phyloP scores from a whole-genome alignment of 371 early-diverging fungal genomes.

The Funneliformis caledonium region DNA sequence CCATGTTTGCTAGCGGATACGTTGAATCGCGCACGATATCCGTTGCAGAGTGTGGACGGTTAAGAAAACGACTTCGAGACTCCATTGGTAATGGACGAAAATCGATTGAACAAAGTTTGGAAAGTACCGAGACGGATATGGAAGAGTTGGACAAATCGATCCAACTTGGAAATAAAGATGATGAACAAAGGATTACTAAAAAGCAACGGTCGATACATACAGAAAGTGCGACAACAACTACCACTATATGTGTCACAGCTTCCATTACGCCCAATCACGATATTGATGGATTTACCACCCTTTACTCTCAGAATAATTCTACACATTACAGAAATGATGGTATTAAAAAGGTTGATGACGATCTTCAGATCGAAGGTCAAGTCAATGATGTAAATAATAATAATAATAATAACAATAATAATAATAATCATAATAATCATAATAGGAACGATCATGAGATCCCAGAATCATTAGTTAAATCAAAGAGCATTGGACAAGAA shows the following conservation, averaged over 20 bases:
- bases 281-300: neutral
- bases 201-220: neutral
- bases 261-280: neutral
- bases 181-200: neutral
- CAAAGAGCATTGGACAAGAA: neutral
- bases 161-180: neutral
- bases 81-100: neutral
- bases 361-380: neutral
- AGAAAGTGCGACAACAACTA: neutral
- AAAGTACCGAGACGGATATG: neutral
- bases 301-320: no score
- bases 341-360: neutral
- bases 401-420: neutral
- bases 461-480: neutral
- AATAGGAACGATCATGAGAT: constrained; percentile 17
- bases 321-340: neutral
- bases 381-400: neutral
- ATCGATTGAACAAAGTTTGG: neutral
- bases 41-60: constrained; percentile 10
- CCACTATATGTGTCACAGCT: neutral
- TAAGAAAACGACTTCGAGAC: constrained; percentile 14
- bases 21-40: constrained; percentile 15
- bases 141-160: neutral
- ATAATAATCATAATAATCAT: neutral
- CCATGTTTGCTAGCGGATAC: constrained; percentile 23